Conservation (phyloP, 805 yeast genomes). For the Blastobotrys americana region DNA sequence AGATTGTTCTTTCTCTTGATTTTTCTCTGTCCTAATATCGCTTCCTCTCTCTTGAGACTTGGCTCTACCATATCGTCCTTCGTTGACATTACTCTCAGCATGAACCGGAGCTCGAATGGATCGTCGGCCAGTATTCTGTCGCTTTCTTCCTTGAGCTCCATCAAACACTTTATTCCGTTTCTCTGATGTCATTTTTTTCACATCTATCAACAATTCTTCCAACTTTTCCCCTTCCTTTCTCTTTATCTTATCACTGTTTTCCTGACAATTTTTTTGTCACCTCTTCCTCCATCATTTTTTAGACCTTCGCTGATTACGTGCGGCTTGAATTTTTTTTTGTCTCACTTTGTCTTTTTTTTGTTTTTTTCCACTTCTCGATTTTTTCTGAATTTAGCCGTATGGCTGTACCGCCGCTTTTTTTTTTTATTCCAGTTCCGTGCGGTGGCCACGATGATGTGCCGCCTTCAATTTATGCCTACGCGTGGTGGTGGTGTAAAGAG, state of each 20-base stretch:
- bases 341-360: too few relatives aligned
- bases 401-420: too few relatives aligned
- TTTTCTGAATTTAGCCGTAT: too few relatives aligned
- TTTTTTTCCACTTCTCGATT: too few relatives aligned
- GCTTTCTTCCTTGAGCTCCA: neutral
- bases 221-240: neutral
- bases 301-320: neutral
- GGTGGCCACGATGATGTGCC: too few relatives aligned
- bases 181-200: neutral
- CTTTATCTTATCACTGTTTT: neutral
- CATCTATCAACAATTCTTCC: neutral
- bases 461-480: too few relatives aligned
- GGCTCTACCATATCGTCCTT: slow-evolving; percentile 3
- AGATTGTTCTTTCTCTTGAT: slow-evolving; percentile 7
- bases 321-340: neutral
- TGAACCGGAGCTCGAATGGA: slow-evolving; percentile 7
- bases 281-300: neutral
- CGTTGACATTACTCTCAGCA: neutral
- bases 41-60: slow-evolving; percentile 1
- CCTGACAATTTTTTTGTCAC: neutral
- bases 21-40: slow-evolving; percentile 2
- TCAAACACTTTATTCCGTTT: neutral
- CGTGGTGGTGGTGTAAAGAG: too few relatives aligned
- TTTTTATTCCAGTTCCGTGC: too few relatives aligned
- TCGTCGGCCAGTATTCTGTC: slow-evolving; percentile 13